Base-by-base conservation (phyloP, 441 rosid species). In the Cnidoscolus chayamansa region DNA sequence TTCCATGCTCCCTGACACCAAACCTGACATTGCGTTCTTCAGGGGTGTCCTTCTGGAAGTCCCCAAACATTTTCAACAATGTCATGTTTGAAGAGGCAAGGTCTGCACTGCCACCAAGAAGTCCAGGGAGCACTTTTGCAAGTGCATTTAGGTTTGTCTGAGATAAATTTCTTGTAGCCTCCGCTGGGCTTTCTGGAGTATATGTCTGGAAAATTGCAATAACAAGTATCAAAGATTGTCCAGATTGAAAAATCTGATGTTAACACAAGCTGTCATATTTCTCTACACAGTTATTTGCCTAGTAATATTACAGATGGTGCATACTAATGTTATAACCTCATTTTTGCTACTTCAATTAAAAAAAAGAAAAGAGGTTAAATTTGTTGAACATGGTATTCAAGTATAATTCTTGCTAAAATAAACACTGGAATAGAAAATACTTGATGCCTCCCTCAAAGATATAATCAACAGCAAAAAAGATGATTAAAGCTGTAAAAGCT, bases 21-120 rank as follows among this genome's bases (percentile, higher is more conserved):
- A 90, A 92, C 77, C 98, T 79, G 45, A 92, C 81, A 72, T 92
- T 90, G 47, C 96, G 91, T 60, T 89, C 98, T 81, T 89, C 94
- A 8, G 96, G 98, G 32, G 94, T 89, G 65, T 78, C 83, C 80
- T 89, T 92, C 58, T 90, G 94, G 85, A 92, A 92, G 79, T 92
- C 86, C 7, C 97, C 96, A 37, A 81, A 92, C 89, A 82, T 89
- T 81, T 92, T 92, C 81, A 92, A 76, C 77, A 92, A 75, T 40
- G 96, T 92, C 94, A 92, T 90, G 85, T 92, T 92, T 78, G 97
- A 92, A 63, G 97, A 92, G 67, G 97, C 97, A 77, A 92, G 97
- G 72, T 90, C 97, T 43, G 96, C 97, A 81, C 97, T 92, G 54
- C 97, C 97, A 77, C 96, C 96, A 7, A 92, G 83, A 74, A 92